Conservation (phyloP, 345 rosid genomes). For the Lepidium didymum region DNA sequence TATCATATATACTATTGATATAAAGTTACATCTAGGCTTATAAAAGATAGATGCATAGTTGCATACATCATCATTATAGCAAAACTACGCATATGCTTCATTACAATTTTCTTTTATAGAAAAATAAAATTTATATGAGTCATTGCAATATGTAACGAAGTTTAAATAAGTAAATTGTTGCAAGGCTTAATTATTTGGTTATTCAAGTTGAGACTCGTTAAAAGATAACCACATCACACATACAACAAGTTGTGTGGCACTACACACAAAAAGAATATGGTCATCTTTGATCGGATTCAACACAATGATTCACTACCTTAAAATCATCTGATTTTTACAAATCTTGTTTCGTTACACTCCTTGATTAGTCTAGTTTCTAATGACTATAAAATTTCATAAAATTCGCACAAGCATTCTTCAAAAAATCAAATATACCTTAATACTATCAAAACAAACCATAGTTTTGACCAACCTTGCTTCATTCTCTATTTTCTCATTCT, state of each 20-base stretch:
- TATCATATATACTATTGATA: neutral
- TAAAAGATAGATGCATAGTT: constrained; percentile 13
- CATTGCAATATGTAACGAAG: neutral
- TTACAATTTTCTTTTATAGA: neutral
- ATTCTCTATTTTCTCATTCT: constrained; percentile 23
- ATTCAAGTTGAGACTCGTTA: neutral
- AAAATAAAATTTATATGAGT: neutral
- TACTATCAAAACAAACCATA: constrained; percentile 49
- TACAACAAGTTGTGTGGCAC: constrained; percentile 22
- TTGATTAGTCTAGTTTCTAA: constrained; percentile 27
- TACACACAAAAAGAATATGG: constrained; percentile 19
- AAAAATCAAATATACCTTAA: constrained; percentile 15
- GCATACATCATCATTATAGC: constrained; percentile 23
- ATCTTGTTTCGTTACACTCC: constrained; percentile 7
- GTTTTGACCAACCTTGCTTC: constrained; percentile 49
- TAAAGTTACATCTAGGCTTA: neutral
- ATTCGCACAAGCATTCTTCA: neutral
- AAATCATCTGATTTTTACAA: neutral
- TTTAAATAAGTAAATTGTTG: neutral
- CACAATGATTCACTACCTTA: neutral
- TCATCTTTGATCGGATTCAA: constrained; percentile 23
- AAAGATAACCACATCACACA: constrained; percentile 24
- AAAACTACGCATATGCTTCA: constrained; percentile 4
- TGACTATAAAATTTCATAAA: neutral
- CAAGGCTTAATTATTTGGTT: neutral